Conservation (phyloP, 169 alveolate species). For the Eimeria zaria region DNA sequence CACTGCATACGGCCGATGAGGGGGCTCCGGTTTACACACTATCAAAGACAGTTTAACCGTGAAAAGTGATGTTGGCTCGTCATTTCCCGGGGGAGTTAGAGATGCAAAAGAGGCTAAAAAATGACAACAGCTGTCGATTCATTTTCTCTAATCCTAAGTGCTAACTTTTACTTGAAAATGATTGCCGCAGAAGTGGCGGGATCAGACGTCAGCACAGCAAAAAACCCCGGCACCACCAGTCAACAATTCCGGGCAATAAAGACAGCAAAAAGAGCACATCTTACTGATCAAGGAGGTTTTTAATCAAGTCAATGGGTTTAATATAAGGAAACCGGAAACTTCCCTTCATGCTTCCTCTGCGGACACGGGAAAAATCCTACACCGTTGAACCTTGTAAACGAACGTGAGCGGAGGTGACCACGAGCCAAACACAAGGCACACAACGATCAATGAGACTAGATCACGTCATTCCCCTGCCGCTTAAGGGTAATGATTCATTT, state of each 20-base stretch:
- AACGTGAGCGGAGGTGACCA: slow-evolving; percentile 15
- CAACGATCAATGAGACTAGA: neutral
- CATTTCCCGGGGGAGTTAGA: neutral
- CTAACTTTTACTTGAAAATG: neutral
- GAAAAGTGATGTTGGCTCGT: neutral
- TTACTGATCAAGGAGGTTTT: neutral
- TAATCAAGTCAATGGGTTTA: neutral
- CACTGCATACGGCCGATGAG: neutral
- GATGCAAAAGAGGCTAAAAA: neutral
- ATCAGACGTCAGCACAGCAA: neutral
- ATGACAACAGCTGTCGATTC: neutral
- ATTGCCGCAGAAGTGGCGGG: neutral
- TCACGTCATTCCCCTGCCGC: neutral
- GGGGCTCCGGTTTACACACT: neutral
- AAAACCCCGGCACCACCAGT: too few species aligned
- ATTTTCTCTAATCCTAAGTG: neutral
- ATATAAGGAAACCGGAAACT: neutral
- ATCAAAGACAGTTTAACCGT: neutral
- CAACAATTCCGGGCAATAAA: neutral
- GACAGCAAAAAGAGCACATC: neutral
- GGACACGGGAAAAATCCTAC: neutral
- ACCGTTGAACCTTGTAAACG: neutral
- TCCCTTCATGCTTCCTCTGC: neutral
- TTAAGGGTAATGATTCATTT: neutral
- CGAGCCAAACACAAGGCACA: neutral